Evolutionary conservation across 441 rosid species (phyloP).

Genomic region (Populus hybrid): DNA sequence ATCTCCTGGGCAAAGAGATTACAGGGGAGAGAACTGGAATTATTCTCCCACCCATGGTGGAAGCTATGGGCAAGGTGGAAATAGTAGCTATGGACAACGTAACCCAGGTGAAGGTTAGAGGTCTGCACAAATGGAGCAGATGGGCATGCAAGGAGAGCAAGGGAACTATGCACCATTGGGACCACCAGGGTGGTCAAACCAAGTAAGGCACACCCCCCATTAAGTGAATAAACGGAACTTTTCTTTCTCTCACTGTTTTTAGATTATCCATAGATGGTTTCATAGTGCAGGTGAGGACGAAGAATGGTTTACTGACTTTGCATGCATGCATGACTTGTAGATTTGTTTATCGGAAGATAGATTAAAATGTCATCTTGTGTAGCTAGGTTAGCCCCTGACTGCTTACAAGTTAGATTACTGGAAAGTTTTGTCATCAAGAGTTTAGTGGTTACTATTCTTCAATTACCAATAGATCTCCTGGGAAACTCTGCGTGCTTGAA

Average conservation of each 20-base stretch:
- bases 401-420: neutral
- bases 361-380: neutral
- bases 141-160: slow-evolving; percentile 38
- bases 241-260: neutral
- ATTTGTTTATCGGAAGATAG: neutral
- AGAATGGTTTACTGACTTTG: neutral
- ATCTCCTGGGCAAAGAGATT: slow-evolving; percentile 31
- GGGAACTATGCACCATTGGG: slow-evolving; percentile 38
- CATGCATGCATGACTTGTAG: neutral
- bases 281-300: neutral
- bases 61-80: slow-evolving; percentile 19
- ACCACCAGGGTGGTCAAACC: slow-evolving; percentile 36
- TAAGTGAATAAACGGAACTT: neutral
- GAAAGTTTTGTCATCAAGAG: neutral
- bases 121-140: slow-evolving; percentile 38
- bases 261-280: neutral
- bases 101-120: slow-evolving; percentile 28
- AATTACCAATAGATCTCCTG: neutral
- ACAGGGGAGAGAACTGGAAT: slow-evolving; percentile 35
- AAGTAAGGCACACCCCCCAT: slow-evolving; percentile 34
- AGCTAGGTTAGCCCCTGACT: neutral
- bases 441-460: neutral
- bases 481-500: neutral
- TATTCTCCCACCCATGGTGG: slow-evolving; percentile 28
- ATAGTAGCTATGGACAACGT: slow-evolving; percentile 31